Evolutionary conservation across 805 yeast genomes (phyloP), one percentile per base, ranked within the genome.

Genomic region (Suhomyces xylopsoci): DNA sequence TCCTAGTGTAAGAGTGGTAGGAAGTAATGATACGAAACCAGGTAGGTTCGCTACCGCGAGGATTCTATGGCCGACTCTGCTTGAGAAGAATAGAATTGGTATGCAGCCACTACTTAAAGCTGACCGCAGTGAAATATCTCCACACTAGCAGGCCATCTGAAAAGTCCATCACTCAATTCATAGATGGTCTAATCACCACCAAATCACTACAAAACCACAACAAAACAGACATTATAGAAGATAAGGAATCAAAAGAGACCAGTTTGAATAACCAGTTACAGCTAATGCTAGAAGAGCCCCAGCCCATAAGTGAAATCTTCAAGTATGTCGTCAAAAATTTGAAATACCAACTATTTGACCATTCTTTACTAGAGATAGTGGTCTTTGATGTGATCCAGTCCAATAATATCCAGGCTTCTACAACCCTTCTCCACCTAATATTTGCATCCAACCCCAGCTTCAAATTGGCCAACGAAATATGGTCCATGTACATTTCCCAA

Each of bases 401-500:
- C 5, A 55, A 55, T n/a, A 60, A 66, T 30, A 34, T 71, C 20
- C 53, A 52, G 10, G 70, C 68, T 3, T 65, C 62, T 7, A 59
- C 67, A 1, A 55, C 68, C 5, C 47, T 72, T 30, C 57, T 68
- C 5, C 75, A 71, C 51, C 46, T 64, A 14, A 48, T 69, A n/a
- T 52, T 60, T 12, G 54, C 51, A 17, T 49, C 56, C 3, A 51
- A 57, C 4, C 62, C 62, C 45, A 47, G 22, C 10, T 62, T 63
- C 47, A 49, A 30, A 10, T 52, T 71, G 24, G 63, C 73, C 20
- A 64, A 69, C 53, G 72, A 74, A 52, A 34, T 68, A 24, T 75
- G 79, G 79, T 63, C 74, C 1, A 45, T 53, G 2, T 67, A 63
- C 36, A 44, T 68, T 0, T 54, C 66, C 8, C 48, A 64, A 26